These are phyloP conservation scores for Rhamnella rubrinervis DNA, from an alignment of 331 rosid genomes.

Conservation along the genomic window DNA sequence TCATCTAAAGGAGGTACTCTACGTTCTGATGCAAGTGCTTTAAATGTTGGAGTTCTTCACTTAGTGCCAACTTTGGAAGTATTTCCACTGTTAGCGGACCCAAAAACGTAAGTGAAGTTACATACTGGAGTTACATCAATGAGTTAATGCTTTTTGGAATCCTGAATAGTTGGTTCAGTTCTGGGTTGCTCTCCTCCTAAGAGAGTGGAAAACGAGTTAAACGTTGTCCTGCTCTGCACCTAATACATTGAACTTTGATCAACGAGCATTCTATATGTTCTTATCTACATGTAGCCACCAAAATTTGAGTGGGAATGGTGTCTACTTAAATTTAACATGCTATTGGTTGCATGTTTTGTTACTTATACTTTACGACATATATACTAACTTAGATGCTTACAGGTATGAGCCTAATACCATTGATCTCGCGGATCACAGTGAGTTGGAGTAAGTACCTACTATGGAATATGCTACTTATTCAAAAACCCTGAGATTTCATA, in stretches of 20 bases:
- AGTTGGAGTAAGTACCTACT: slow-evolving; percentile 67
- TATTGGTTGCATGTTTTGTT: not conserved
- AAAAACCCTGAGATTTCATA: not conserved
- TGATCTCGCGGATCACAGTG: slow-evolving; percentile 77
- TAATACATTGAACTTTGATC: not conserved
- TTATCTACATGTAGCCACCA: too few relatives aligned
- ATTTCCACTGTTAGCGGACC: slow-evolving; percentile 78
- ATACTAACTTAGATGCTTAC: slow-evolving; percentile 23
- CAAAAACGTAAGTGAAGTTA: slow-evolving; percentile 58
- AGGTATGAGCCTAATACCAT: slow-evolving; percentile 93
- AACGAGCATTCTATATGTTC: too few relatives aligned
- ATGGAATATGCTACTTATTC: not conserved
- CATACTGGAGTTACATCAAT: not conserved
- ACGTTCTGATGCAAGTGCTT: slow-evolving; percentile 87
- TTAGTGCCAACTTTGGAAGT: slow-evolving; percentile 83
- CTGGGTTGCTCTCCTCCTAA: too few relatives aligned
- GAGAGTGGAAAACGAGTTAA: not conserved
- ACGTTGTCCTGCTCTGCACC: not conserved
- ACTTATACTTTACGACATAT: slow-evolving; percentile 16
- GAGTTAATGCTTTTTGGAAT: too few relatives aligned
- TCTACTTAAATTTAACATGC: not conserved
- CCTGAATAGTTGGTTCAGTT: too few relatives aligned
- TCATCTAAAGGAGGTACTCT: slow-evolving; percentile 72
- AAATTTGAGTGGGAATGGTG: too few relatives aligned
- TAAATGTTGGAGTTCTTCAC: slow-evolving; percentile 89